These are phyloP conservation scores for Sporothrix curviconia DNA, from an alignment of 2,329 filamentous ascomycete genomes.

Conservation along the genomic window DNA sequence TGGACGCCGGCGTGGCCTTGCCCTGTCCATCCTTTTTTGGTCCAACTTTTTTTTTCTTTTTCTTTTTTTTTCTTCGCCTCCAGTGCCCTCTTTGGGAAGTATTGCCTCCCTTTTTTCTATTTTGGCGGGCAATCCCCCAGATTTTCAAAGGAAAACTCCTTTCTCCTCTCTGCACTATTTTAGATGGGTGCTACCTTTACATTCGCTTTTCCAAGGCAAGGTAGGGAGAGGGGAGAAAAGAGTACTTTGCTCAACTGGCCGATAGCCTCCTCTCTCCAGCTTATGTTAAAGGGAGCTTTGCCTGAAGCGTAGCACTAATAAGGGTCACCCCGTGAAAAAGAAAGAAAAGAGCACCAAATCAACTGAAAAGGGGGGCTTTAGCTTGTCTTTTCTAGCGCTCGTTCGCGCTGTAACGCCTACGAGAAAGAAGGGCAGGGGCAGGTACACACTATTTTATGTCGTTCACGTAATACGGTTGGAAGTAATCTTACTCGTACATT, in stretches of 20 bases:
- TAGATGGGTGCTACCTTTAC: neutral
- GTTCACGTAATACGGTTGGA: neutral
- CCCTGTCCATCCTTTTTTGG: no score
- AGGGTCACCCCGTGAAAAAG: no score
- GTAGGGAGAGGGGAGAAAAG: neutral
- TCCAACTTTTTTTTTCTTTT: no score
- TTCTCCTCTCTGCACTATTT: neutral
- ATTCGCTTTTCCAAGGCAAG: neutral
- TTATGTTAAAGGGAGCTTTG: no score
- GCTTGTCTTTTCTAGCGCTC: neutral
- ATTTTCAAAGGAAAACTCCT: neutral
- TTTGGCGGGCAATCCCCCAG: slow-evolving; percentile 10
- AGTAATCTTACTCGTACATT: neutral
- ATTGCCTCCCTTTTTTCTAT: neutral
- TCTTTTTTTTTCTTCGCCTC: neutral
- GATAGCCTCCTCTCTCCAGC: neutral
- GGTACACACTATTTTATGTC: no score
- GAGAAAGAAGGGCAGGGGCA: no score
- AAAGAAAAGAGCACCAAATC: no score
- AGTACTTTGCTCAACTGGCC: neutral
- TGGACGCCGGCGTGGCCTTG: no score
- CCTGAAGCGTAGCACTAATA: neutral
- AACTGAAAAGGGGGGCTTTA: no score
- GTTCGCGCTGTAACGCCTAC: neutral
- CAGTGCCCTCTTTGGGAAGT: neutral